Conservation (phyloP, 1,139 yeast genomes). For the Yamadazyma membranifaciens region DNA sequence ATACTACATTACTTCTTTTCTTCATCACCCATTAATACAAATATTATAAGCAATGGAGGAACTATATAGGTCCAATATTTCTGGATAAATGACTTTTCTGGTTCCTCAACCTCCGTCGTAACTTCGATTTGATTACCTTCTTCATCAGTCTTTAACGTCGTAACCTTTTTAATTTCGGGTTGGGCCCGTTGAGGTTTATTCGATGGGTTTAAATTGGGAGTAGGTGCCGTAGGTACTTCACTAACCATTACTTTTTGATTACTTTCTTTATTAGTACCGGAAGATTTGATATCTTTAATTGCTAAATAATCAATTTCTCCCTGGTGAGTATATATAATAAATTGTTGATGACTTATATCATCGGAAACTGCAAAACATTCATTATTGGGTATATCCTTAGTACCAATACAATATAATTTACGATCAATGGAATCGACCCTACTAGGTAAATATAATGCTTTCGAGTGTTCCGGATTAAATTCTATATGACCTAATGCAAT, state of each 20-base stretch:
- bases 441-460: constrained; percentile 28
- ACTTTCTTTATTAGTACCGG: not conserved
- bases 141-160: constrained; percentile 16
- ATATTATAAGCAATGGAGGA: constrained; percentile 38
- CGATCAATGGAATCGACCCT: constrained; percentile 6
- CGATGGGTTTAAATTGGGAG: constrained; percentile 29
- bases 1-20: constrained; percentile 14
- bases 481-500: constrained; percentile 11
- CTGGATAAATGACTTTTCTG: constrained; percentile 48
- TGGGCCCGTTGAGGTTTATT: constrained; percentile 13
- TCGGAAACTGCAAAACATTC: constrained; percentile 28
- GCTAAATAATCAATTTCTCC: constrained; percentile 17
- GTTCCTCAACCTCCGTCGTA: constrained; percentile 24
- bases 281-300: constrained; percentile 4
- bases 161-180: constrained; percentile 11
- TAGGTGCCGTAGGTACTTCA: constrained; percentile 16
- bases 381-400: constrained; percentile 25
- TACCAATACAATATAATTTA: constrained; percentile 30
- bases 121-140: constrained; percentile 26
- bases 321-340: constrained; percentile 17
- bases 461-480: constrained; percentile 16
- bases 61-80: constrained; percentile 54
- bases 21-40: constrained; percentile 28
- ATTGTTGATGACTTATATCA: constrained; percentile 11
- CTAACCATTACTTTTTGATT: constrained; percentile 11